A percentile compares a stretch with the other conserved stretches of the same genome.
Evolutionary conservation across 2,329 filamentous ascomycete species (phyloP).

Genomic region (Tolypocladium album): DNA sequence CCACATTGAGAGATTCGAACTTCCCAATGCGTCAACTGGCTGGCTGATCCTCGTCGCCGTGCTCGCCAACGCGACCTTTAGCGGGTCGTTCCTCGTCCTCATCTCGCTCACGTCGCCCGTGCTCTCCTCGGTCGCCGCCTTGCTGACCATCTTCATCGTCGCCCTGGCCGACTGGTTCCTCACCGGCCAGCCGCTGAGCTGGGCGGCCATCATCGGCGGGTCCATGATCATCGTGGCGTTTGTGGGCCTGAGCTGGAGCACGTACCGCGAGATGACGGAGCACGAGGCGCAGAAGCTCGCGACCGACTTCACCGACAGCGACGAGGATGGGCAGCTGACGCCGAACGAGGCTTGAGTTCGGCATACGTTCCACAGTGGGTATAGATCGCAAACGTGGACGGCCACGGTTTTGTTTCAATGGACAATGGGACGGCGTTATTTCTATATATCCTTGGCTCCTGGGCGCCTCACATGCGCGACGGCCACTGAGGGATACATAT

Average conservation of each 20-base stretch:
- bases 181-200: constrained; percentile 64
- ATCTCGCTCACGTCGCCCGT: constrained; percentile 91
- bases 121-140: constrained; percentile 79
- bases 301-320: constrained; percentile 34
- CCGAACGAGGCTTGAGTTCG: background rate
- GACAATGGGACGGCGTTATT: background rate
- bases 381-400: background rate
- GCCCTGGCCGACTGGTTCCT: constrained; percentile 83
- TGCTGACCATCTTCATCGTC: constrained; percentile 94
- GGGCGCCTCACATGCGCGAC: background rate
- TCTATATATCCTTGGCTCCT: background rate
- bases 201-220: constrained; percentile 72
- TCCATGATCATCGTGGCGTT: constrained; percentile 83
- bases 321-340: constrained; percentile 31
- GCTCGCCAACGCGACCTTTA: constrained; percentile 81
- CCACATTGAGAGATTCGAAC: constrained; percentile 71
- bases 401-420: background rate
- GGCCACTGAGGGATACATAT: background rate
- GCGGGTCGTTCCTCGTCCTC: constrained; percentile 82
- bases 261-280: constrained; percentile 86
- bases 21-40: constrained; percentile 68
- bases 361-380: background rate
- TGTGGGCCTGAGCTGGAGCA: constrained; percentile 77
- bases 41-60: constrained; percentile 74
- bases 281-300: constrained; percentile 53